These are phyloP conservation scores for Fusarium sp. DNA, from an alignment of 2,329 filamentous ascomycete species.

Conservation along the genomic window DNA sequence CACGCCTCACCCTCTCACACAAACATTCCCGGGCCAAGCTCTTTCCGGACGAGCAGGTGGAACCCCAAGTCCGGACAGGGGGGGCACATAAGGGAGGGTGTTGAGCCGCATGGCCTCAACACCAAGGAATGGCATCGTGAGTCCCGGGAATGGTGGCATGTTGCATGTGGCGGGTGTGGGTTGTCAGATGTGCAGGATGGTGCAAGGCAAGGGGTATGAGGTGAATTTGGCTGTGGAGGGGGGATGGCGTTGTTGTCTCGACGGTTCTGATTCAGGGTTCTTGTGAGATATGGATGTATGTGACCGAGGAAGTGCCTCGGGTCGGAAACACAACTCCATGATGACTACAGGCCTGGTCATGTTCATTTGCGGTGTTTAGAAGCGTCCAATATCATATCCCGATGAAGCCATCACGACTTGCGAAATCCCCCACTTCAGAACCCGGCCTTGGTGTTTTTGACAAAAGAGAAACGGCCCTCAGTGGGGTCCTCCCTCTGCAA, in stretches of 20 bases:
- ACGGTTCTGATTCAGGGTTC: background rate
- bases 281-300: background rate
- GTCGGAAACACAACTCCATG: background rate
- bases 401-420: constrained; percentile 38
- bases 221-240: background rate
- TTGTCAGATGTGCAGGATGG: background rate
- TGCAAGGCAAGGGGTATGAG: background rate
- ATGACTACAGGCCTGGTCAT: background rate
- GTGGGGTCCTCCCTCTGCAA: constrained; percentile 17
- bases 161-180: background rate
- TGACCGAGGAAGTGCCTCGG: background rate
- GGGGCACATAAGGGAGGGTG: background rate
- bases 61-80: background rate
- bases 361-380: background rate
- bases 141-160: background rate
- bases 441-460: constrained; percentile 38
- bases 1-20: constrained; percentile 1
- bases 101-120: constrained; percentile 11
- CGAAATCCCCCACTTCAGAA: constrained; percentile 4
- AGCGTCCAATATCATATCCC: background rate
- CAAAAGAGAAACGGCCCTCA: background rate
- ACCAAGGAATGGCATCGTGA: constrained; percentile 9
- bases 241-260: background rate
- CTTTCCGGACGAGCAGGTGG: constrained; percentile 8
- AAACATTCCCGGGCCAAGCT: constrained; percentile 1